Evolutionary conservation across 495 filamentous ascomycete genomes (phyloP).

Genomic region (Daldinia vernicosa): DNA sequence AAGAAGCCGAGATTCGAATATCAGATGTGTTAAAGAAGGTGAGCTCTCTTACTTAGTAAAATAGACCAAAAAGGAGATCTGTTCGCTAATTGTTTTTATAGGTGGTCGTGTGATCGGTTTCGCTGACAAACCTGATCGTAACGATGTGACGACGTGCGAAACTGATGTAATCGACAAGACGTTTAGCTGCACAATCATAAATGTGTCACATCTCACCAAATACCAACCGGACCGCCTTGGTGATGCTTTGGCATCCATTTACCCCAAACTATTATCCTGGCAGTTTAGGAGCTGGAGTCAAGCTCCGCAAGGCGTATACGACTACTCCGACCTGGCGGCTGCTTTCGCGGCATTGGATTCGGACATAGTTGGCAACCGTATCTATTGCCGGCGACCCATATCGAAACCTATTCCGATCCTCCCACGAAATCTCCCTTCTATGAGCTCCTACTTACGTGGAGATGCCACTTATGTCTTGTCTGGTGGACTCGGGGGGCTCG

Average conservation of each 20-base stretch:
- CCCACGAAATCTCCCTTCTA: slow-evolving; percentile 7
- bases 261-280: background rate
- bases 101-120: slow-evolving; percentile 35
- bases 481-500: slow-evolving; percentile 55
- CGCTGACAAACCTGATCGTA: slow-evolving; percentile 22
- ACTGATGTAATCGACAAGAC: slow-evolving; percentile 7
- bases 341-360: slow-evolving; percentile 18
- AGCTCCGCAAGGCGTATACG: slow-evolving; percentile 3
- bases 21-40: slow-evolving; percentile 33
- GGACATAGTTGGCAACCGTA: background rate
- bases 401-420: slow-evolving; percentile 20
- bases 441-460: slow-evolving; percentile 22
- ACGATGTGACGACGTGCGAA: background rate
- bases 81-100: slow-evolving; percentile 20
- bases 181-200: slow-evolving; percentile 25
- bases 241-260: slow-evolving; percentile 14
- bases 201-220: slow-evolving; percentile 17
- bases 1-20: slow-evolving; percentile 18
- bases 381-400: slow-evolving; percentile 18
- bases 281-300: slow-evolving; percentile 3
- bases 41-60: background rate
- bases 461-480: slow-evolving; percentile 51
- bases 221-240: slow-evolving; percentile 18
- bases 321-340: slow-evolving; percentile 22
- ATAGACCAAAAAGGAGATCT: background rate